Base-by-base conservation (phyloP, 2,329 filamentous ascomycete species). In the Parastagonospora nodorum region DNA sequence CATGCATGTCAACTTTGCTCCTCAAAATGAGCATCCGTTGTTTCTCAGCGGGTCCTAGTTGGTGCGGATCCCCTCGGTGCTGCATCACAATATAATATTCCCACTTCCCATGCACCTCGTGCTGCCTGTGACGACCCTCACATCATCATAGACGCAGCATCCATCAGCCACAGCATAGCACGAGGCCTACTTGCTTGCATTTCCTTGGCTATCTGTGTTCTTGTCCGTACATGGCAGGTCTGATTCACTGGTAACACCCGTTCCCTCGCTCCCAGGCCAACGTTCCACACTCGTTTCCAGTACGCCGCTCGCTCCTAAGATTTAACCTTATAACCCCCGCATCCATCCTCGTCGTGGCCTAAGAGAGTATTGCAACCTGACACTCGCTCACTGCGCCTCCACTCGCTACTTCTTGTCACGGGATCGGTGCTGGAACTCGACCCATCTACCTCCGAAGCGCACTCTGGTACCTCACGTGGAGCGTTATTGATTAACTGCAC, bases 241-340 rank as follows among this genome's bases (percentile, higher is more conserved):
- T 66, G 61, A 58, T 60, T 63, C 66, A 66, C 58, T 54, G 49
- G 66, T 69, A 60, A 63, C 63, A 64, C 63, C 60, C 58, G 53
- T 64, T 56, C 50, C 57, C 50, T 60, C 56, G 53, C 54, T 55
- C 50, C 59, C 52, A 53, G 56, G 51, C 56, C 57, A 48, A 50
- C 58, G 58, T 64, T 64, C 50, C 61, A 70, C 68, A 60, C 61
- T 70, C 67, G 68, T 63, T 71, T 66, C 63, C 61, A 61, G 59
- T 53, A 55, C 58, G 50, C 59, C 56, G 51, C 49, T 59, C 49
- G 41, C 45, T 51, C 42, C 55, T 49, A 55, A 48, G 47, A 24
- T 45, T 57, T 49, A 47, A 51, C 54, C 48, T 50, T 51, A 59
- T 57, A 62, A 55, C 57, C 58, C 48, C 53, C 40, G 53, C 58